A percentile compares a stretch with the other conserved stretches of the same genome.
phyloP scores from a whole-genome alignment of 208 protist genomes.

The Crithidia brevicula region DNA sequence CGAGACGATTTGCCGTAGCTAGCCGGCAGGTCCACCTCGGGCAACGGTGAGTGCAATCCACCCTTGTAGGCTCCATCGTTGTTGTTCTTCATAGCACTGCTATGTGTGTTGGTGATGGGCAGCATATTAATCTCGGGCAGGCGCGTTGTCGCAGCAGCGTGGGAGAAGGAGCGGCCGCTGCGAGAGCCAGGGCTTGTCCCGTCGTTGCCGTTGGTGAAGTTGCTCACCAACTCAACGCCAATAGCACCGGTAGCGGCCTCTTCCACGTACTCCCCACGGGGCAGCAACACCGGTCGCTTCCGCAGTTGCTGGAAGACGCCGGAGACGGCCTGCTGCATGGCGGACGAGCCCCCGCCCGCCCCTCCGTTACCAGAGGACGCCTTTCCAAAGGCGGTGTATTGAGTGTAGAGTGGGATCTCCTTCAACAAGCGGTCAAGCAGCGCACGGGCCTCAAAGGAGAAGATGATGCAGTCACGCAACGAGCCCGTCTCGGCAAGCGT shows the following conservation, averaged over 20 bases:
- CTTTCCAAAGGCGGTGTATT: slow-evolving; percentile 25
- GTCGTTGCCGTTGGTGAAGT: background rate
- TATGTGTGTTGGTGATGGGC: background rate
- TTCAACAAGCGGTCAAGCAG: slow-evolving; percentile 85
- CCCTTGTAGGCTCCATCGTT: background rate
- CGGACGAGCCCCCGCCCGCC: background rate
- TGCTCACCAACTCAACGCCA: slow-evolving; percentile 23
- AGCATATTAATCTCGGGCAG: slow-evolving; percentile 8
- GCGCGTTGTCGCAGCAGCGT: background rate
- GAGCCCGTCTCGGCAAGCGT: slow-evolving; percentile 71
- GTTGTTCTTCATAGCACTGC: background rate
- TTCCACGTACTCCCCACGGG: slow-evolving; percentile 54
- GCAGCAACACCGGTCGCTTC: slow-evolving; percentile 66
- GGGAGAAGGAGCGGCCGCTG: too few relatives aligned
- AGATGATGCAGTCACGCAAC: slow-evolving; percentile 74
- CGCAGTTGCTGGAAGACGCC: slow-evolving; percentile 75
- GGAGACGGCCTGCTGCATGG: slow-evolving; percentile 20
- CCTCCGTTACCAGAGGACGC: background rate
- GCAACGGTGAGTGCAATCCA: background rate
- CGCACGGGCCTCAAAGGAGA: slow-evolving; percentile 81
- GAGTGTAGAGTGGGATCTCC: slow-evolving; percentile 78
- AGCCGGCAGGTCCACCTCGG: slow-evolving; percentile 38
- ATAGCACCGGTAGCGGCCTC: slow-evolving; percentile 62
- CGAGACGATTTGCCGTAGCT: slow-evolving; percentile 58
- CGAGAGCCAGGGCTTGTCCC: too few relatives aligned